Evolutionary conservation across 2,329 filamentous ascomycete genomes (phyloP), one percentile per base, ranked within the genome.

Genomic region (Scedosporium aurantiacum): DNA sequence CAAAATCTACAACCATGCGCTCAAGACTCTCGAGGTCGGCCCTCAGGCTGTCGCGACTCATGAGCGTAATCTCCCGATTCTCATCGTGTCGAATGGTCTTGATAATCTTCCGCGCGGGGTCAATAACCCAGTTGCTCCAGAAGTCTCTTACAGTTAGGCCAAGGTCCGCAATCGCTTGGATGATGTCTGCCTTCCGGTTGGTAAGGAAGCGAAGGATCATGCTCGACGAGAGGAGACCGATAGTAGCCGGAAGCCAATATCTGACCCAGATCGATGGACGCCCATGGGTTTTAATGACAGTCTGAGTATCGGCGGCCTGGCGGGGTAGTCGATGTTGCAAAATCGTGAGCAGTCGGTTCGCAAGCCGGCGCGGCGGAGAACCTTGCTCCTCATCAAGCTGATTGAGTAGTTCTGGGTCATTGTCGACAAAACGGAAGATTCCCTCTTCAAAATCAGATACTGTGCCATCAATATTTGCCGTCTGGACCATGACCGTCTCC

Each of bases 1-100:
- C 90, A 76, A 99, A 99, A 67, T 97, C 94, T 43, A 99, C 88
- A 3, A 99, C 95, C 94, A 99, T 99, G 57, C 94, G 87, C 73
- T 99, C 93, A 37, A 99, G 78, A 69, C 91, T 97, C 60, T 91
- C 90, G 37, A 91, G 85, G 71, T 99, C 94, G 1, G 92, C 91
- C 71, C 88, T 87, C 23, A 99, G 81, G 66, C 91, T 97, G 66
- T 93, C 88, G 63, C 91, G 90, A 75, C 91, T 97, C 89, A 99
- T 94, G 66, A 99, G 89, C 54, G 93, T 94, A 65, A 99, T 93
- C 70, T 97, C 93, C 70, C 91, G 96, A 66, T 86, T 88, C 68
- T 90, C 86, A 68, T 97, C 91, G 72, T 97, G 94, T 4, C 93
- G 86, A 66, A 99, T 97, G 0, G 94, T 99, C 57, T 88, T 86